Evolutionary conservation across 2,329 filamentous ascomycete genomes (phyloP).

Genomic region (Cercospora beticola): DNA sequence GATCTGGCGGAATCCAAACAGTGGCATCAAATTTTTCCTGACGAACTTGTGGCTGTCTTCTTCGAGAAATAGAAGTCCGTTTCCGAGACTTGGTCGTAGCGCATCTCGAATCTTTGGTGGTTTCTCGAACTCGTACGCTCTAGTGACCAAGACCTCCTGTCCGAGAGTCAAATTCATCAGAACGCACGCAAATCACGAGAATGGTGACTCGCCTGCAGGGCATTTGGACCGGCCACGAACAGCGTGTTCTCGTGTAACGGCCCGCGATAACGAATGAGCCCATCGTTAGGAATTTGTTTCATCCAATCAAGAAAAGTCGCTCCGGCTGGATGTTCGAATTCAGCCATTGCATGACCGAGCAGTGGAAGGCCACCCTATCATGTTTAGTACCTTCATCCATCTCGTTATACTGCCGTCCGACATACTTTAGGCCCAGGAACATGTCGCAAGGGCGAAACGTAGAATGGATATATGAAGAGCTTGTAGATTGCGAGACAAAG

Average conservation of each 20-base stretch:
- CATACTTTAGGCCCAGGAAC: slow-evolving; percentile 36
- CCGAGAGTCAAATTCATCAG: background rate
- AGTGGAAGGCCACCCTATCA: slow-evolving; percentile 29
- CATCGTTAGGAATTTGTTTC: slow-evolving; percentile 42
- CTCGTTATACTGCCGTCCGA: background rate
- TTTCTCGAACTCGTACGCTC: slow-evolving; percentile 57
- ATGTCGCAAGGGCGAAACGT: slow-evolving; percentile 42
- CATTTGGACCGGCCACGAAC: slow-evolving; percentile 41
- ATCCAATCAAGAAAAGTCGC: slow-evolving; percentile 38
- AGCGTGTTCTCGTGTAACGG: slow-evolving; percentile 42
- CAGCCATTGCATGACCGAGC: slow-evolving; percentile 40
- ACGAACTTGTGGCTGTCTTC: slow-evolving; percentile 53
- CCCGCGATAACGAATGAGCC: slow-evolving; percentile 43
- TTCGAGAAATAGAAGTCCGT: slow-evolving; percentile 53
- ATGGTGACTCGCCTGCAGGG: slow-evolving; percentile 33
- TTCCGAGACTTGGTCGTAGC: slow-evolving; percentile 50
- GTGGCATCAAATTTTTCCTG: slow-evolving; percentile 74
- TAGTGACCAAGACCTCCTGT: slow-evolving; percentile 53
- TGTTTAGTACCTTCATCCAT: slow-evolving; percentile 5
- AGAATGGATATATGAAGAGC: slow-evolving; percentile 39
- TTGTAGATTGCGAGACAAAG: slow-evolving; percentile 18
- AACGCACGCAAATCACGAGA: background rate
- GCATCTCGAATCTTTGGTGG: slow-evolving; percentile 45
- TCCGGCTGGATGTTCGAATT: slow-evolving; percentile 40
- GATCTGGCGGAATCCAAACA: slow-evolving; percentile 79